A percentile compares a stretch with the other conserved stretches of the same genome.
Evolutionary conservation across 352 stramenopile genomes (phyloP).

Genomic region (Phytopythium delawarense): DNA sequence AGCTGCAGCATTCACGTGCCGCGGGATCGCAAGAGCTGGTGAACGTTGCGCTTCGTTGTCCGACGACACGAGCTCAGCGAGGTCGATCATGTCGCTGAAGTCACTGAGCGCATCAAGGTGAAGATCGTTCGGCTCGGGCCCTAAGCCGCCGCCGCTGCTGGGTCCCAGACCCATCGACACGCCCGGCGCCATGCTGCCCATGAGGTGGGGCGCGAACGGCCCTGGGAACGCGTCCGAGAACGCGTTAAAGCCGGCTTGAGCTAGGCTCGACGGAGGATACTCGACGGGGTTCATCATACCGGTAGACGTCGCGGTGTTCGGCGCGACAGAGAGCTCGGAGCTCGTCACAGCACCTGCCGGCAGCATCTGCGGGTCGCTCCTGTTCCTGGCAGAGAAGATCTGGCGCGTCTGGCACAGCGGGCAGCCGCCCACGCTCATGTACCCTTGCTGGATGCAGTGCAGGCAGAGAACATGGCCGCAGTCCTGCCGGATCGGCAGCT

Average conservation of each 20-base stretch:
- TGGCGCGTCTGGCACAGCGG: conserved; percentile 48
- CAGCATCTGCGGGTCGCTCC: neutral
- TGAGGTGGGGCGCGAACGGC: neutral
- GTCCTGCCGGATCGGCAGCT: conserved; percentile 39
- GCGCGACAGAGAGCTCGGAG: neutral
- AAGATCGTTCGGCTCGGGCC: conserved; percentile 24
- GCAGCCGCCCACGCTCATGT: conserved; percentile 32
- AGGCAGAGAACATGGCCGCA: conserved; percentile 51
- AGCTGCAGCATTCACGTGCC: conserved; percentile 1
- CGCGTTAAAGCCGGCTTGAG: neutral
- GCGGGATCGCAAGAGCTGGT: neutral
- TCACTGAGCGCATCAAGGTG: conserved; percentile 49
- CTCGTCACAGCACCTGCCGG: neutral
- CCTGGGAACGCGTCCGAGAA: conserved; percentile 1
- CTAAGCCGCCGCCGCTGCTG: conserved; percentile 4
- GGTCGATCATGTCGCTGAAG: conserved; percentile 53
- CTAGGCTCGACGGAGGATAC: neutral
- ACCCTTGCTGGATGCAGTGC: conserved; percentile 45
- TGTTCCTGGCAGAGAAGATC: conserved; percentile 19
- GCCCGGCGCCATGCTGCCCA: neutral
- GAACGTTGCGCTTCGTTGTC: conserved; percentile 20
- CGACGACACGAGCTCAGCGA: conserved; percentile 45
- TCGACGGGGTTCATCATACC: neutral
- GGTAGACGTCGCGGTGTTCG: neutral
- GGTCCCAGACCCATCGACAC: neutral